Base-by-base conservation (phyloP, 768 basidiomycete genomes). In the Trametopsis cervina region DNA sequence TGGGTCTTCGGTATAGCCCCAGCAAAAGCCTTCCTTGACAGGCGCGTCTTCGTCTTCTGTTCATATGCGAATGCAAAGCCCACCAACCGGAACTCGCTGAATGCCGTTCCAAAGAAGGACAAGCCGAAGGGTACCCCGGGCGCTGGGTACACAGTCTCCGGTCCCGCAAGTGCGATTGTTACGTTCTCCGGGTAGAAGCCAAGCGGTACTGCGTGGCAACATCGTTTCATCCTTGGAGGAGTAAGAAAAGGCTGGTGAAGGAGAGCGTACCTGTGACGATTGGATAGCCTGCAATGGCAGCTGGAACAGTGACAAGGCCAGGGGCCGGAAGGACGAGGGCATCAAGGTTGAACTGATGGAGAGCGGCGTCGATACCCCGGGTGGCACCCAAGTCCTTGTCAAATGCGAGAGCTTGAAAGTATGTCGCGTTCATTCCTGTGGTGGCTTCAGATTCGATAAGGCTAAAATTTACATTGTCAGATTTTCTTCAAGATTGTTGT, bases 281-380 rank as follows among this genome's bases (percentile, higher is more conserved):
- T 1, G 83, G 82, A 54, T 82, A 83, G 6, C 81, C 83, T 4
- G 78, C 77, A 47, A 83, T 74, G 3, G 80, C 82, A 63, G 63
- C 57, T 3, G 64, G 55, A 15, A 52, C 59, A 0, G 66, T 64
- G 4, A 67, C 63, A 22, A 61, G 54, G 24, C 61, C 67, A 42
- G 62, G 57, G 15, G 69, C 61, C 24, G 64, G 64, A 23, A 63
- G 53, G 12, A 65, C 22, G 18, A 69, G 52, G 2, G 65, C 68
- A 40, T 66, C 67, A n/a, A 68, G 53, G 27, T 62, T 57, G 45
- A 56, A 63, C 40, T 37, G 40, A 42, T 61, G 54, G 35, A 69
- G 58, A 0, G 64, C 55, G 21, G 53, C 67, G 47, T 69, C 66
- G 50, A 69, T 68, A 13, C 66, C 67, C 7, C 61, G 57, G n/a